phyloP scores from a whole-genome alignment of 2,329 filamentous ascomycete genomes.

The Verticillium zaregamsianum region DNA sequence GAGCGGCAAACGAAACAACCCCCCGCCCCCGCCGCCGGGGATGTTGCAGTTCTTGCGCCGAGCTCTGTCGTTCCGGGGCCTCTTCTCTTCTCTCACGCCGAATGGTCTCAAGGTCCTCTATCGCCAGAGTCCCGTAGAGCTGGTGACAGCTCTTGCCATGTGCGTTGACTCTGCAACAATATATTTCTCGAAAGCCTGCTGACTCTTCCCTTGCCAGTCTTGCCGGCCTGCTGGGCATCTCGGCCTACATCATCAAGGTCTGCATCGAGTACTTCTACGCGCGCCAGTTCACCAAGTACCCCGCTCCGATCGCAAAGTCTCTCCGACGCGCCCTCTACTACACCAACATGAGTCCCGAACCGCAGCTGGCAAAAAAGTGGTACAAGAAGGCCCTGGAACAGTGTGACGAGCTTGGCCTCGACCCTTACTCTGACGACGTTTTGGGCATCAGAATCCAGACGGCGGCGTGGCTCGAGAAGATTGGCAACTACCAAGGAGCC shows the following conservation, averaged over 20 bases:
- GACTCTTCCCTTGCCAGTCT: conserved; percentile 26
- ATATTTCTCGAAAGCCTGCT: conserved; percentile 8
- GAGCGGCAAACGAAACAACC: conserved; percentile 14
- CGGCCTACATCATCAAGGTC: conserved; percentile 33
- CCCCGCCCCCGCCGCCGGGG: conserved; percentile 17
- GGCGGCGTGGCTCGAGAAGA: conserved; percentile 73
- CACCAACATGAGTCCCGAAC: conserved; percentile 71
- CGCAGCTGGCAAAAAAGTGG: conserved; percentile 73
- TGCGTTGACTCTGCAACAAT: conserved; percentile 18
- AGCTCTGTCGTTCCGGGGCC: conserved; percentile 26
- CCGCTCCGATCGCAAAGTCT: conserved; percentile 68
- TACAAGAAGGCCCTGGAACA: conserved; percentile 76
- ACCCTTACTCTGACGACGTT: conserved; percentile 87
- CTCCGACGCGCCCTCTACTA: conserved; percentile 85
- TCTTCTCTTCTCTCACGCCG: conserved; percentile 32
- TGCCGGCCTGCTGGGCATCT: conserved; percentile 22
- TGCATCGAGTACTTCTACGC: conserved; percentile 55
- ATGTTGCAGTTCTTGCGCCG: conserved; percentile 24
- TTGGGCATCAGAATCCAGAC: conserved; percentile 84
- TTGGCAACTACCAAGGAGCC: conserved; percentile 64
- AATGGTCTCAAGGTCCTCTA: conserved; percentile 32
- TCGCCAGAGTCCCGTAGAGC: conserved; percentile 38
- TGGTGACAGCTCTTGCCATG: conserved; percentile 36
- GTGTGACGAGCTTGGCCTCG: conserved; percentile 70
- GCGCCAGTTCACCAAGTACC: conserved; percentile 53